A percentile compares a stretch with the other conserved stretches of the same genome.
Evolutionary conservation across 768 basidiomycete genomes (phyloP).

Genomic region (Termitomyces sp.): DNA sequence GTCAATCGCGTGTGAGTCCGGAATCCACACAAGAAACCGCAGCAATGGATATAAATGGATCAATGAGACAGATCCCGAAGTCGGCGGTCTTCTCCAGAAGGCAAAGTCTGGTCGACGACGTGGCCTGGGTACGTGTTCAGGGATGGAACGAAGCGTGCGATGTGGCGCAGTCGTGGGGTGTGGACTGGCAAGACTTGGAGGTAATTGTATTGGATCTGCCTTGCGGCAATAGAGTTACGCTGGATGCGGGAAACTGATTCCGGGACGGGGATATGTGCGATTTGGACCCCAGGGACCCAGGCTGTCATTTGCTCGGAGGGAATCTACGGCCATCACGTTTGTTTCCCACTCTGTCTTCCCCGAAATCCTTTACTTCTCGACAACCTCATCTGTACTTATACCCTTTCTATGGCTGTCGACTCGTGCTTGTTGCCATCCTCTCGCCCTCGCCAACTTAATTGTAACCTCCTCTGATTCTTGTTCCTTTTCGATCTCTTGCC

Average conservation of each 20-base stretch:
- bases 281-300: conserved; percentile 14
- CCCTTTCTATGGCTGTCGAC: conserved; percentile 22
- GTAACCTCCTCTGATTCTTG: neutral
- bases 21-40: conserved; percentile 6
- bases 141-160: neutral
- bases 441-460: conserved; percentile 12
- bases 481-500: conserved; percentile 2
- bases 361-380: conserved; percentile 13
- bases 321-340: conserved; percentile 3
- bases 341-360: conserved; percentile 14
- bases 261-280: neutral
- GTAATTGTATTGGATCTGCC: conserved; percentile 7
- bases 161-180: conserved; percentile 11
- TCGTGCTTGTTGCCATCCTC: conserved; percentile 15
- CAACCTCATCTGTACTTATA: conserved; percentile 27
- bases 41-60: conserved; percentile 1
- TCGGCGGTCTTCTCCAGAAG: conserved; percentile 2
- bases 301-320: conserved; percentile 8
- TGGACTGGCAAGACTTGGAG: neutral
- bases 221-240: conserved; percentile 1
- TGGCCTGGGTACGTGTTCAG: neutral
- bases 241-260: neutral
- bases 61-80: conserved; percentile 3
- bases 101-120: neutral
- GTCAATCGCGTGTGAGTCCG: conserved; percentile 10